Percentiles rank a stretch among this genome's conserved stretches.
phyloP scores from a whole-genome alignment of 495 filamentous ascomycete species.

The Paragyromitra xinjiangensis region DNA sequence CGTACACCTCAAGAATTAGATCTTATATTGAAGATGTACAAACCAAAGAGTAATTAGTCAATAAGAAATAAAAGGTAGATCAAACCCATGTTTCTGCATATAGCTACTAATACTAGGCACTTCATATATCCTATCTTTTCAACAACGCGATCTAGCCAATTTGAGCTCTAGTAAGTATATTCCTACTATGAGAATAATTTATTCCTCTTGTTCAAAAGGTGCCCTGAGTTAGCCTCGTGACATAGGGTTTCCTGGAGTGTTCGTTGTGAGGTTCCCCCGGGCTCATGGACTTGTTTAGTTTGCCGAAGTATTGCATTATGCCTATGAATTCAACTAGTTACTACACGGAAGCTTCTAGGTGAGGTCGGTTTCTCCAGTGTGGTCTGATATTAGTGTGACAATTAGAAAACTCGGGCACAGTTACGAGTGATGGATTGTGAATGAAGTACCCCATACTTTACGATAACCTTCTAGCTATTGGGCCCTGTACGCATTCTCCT shows the following conservation, averaged over 20 bases:
- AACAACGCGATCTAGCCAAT: background rate
- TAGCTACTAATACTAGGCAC: background rate
- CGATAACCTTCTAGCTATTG: background rate
- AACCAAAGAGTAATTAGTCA: no score
- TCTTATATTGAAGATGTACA: background rate
- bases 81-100: background rate
- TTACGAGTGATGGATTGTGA: background rate
- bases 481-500: background rate
- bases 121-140: background rate
- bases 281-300: background rate
- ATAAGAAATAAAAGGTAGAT: background rate
- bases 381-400: background rate
- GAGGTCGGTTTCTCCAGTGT: background rate
- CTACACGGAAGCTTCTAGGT: background rate
- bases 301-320: background rate
- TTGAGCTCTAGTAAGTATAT: background rate
- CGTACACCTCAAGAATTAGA: background rate
- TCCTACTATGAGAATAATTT: background rate
- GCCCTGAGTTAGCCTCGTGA: background rate
- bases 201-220: background rate
- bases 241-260: background rate
- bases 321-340: background rate
- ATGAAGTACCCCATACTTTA: background rate
- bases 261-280: background rate
- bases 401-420: background rate